Conservation (phyloP, 176 grass and related monocot species). For the Juncus effusus region DNA sequence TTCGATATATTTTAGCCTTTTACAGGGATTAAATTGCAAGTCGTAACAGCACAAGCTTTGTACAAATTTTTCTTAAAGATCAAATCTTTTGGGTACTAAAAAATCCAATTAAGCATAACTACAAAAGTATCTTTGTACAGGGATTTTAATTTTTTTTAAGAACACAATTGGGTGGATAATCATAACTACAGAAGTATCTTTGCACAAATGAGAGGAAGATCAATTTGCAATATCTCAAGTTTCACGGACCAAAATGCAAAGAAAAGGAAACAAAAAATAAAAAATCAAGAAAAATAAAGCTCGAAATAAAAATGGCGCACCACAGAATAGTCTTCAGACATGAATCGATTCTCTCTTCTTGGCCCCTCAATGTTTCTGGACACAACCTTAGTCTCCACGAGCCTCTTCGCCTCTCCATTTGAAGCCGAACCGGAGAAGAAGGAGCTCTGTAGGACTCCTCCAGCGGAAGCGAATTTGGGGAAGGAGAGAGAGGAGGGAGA, state of each 20-base stretch:
- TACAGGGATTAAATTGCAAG: too few species aligned
- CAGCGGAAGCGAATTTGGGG: not conserved
- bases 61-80: too few species aligned
- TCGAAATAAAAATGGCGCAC: not conserved
- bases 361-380: slow-evolving; percentile 14
- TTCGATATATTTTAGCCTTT: too few species aligned
- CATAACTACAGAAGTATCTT: too few species aligned
- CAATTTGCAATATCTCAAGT: not conserved
- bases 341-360: not conserved
- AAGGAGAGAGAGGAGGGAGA: not conserved
- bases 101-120: too few species aligned
- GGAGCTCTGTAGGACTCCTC: not conserved
- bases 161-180: too few species aligned
- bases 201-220: not conserved
- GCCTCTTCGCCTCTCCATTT: not conserved
- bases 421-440: slow-evolving; percentile 2
- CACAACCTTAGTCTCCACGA: not conserved
- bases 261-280: not conserved
- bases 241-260: not conserved
- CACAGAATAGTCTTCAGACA: slow-evolving; percentile 19
- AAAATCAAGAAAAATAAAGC: not conserved
- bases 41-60: too few species aligned
- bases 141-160: too few species aligned
- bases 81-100: too few species aligned
- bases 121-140: too few species aligned